Conservation (phyloP, 1,284 basidiomycete species). For the Marasmius sp. region DNA sequence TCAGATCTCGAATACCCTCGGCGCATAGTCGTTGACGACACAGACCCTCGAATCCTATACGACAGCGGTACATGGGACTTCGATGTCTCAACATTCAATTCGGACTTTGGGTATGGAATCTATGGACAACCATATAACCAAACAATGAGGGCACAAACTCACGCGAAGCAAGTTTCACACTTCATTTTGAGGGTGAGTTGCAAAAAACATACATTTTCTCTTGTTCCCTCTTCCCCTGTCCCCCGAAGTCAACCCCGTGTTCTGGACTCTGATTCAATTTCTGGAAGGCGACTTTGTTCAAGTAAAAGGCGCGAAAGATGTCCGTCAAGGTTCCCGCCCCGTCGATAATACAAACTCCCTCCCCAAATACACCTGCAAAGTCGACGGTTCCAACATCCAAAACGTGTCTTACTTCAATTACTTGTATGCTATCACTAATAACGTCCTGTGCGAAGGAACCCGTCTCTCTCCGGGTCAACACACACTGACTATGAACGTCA, state of each 20-base stretch:
- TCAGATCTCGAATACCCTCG: not conserved
- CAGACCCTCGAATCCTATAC: not conserved
- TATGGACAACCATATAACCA: not conserved
- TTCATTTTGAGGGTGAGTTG: not conserved
- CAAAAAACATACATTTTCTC: not conserved
- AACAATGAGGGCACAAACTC: not conserved
- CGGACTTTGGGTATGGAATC: not conserved
- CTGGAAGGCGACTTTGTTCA: not conserved
- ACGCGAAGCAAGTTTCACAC: not conserved
- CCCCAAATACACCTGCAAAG: not conserved
- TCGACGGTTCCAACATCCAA: not conserved
- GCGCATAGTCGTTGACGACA: not conserved
- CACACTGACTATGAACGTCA: not conserved
- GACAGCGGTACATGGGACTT: not conserved
- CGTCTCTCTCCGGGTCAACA: not conserved
- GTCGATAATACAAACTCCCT: too few species aligned
- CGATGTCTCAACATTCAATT: not conserved
- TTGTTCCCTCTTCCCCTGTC: too few species aligned
- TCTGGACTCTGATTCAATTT: too few species aligned
- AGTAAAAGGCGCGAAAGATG: not conserved
- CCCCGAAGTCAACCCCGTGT: too few species aligned
- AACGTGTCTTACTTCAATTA: not conserved
- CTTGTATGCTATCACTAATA: not conserved
- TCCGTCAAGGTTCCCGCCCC: too few species aligned
- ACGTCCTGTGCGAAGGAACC: not conserved